Base-by-base conservation (phyloP, 805 yeast species). In the Saccharomycopsis sp. region DNA sequence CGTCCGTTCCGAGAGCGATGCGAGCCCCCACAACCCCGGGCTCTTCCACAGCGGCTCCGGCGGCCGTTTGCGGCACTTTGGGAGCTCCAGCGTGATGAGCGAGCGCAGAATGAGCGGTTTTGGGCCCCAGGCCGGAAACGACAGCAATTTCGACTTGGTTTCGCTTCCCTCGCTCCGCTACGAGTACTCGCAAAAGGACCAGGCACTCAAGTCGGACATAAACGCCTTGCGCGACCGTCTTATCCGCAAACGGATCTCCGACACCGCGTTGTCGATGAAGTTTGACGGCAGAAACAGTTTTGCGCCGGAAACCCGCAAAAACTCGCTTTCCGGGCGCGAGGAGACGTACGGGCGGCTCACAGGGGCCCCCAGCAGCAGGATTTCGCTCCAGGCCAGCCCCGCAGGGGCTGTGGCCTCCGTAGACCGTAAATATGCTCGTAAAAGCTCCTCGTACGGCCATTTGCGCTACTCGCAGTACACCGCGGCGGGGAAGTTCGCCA, bases 401-500 rank as follows among this genome's bases (percentile, higher is more conserved):
- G 12, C 50, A 21, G 16, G 21, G 1, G 5, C 24, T 9, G 29
- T 41, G 20, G 29, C 9, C n/a, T 16, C 24, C 14, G 15, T 5
- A 1, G 23, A 52, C 16, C 55, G 16, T 12, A 52, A n/a, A 34
- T 14, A 37, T 5, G 51, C 61, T 12, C 34, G 56, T 2, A 48
- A 56, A 34, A 53, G 58, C 29, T 16, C 54, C 9, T 53, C 57
- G 34, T 51, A 59, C 47, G 62, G 62, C 18, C 48, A 56, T 50
- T 34, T 59, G 9, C 53, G 62, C 8, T 59, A 59, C 46, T 59
- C 62, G 8, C 62, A 59, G 20, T 59, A 59, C 48, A 56, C 62
- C 14, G 48, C 5, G 44, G 21, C 20, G 29, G 37, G 4, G 34
- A 41, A 48, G 23, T 5, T 5, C 5, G n/a, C 12, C 37, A 51